Base-by-base conservation (phyloP, 2,329 filamentous ascomycete genomes). In the Colletotrichum navitas region DNA sequence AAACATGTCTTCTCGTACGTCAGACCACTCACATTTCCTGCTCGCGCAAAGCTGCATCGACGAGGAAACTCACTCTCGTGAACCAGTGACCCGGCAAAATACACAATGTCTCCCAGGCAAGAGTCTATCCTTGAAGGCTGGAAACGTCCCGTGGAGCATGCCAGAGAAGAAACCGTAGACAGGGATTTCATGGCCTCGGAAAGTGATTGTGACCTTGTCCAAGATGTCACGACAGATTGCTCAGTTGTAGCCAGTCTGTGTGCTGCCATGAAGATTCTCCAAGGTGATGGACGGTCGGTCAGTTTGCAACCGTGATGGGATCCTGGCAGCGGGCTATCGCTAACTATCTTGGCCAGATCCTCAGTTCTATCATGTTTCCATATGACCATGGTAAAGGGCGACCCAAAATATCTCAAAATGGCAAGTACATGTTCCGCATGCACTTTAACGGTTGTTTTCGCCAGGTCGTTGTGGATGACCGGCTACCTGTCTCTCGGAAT, bases 221-320 rank as follows among this genome's bases (percentile, higher is more conserved):
- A 99, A 81, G 96, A 99, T 81, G 91, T 97, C 71, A 95, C 95
- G 6, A 97, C 95, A 0, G 96, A 99, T 80, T 99, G 96, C 79
- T 98, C 96, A 1, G 95, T 99, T 4, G 95, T 99, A 36, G 96
- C 96, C 21, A 98, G 96, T 79, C 86, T 99, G 7, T 98, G 95
- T 79, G 94, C 95, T 34, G 91, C 90, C 32, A 91, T 92, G 72
- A 91, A 91, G 51, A 88, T 93, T 74, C 86, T 91, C 11, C 87
- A 91, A 73, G 90, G 90, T 24, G 92, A 92, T 2, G 88, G 92
- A 80, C 86, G 87, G 47, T 90, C 91, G 80, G 93, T 94, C 84
- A 74, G 83, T 77, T 34, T 61, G 45, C 5, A 29, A n/a, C 18
- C 34, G 43, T 41, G 14, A 34, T 11, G 32, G n/a, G 14, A 62